Base-by-base conservation (phyloP, 2,329 filamentous ascomycete genomes). In the Colletotrichum eremochloae region DNA sequence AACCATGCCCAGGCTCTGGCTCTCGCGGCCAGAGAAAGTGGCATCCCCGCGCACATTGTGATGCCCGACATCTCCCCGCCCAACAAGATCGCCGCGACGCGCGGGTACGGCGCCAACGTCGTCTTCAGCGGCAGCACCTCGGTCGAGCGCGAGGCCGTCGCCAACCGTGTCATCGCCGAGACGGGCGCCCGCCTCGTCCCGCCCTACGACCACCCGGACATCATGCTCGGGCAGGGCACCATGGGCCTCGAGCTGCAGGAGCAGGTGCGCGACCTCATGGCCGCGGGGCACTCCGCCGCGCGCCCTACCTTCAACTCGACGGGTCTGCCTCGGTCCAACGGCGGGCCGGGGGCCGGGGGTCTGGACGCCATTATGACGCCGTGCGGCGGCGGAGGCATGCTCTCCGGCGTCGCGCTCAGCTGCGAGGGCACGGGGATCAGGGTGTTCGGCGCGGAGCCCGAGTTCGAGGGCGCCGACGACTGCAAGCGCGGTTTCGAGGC, bases 1-100 rank as follows among this genome's bases (percentile, higher is more conserved):
- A 98, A 98, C 83, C 96, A 98, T 80, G 96, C 96, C 0, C 95
- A 97, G 85, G 96, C 96, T 1, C 90, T 98, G 68, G 90, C 96
- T 2, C 91, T 98, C 63, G 96, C 96, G 0, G 95, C 96, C 2
- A 87, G 86, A 24, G 91, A 91, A 48, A 90, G 92, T 79, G 84
- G 86, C 65, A 91, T 98, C 74, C 92, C 92, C 14, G 94, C 94
- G 0, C 90, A 96, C 84, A 95, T 98, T 78, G 91, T 98, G 71
- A 98, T 98, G 96, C 96, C 96, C 0, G 81, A 83, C n/a, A 96
- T 96, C 79, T 92, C 91, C 68, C 92, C 93, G 0, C 89, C 93
- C n/a, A 91, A 91, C 74, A 98, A 98, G 82, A 94, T 98, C 74
- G 92, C 93, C 4, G 95, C 92, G 0, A 97, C 96, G 0, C 85